These are phyloP conservation scores for Didymella segeticola DNA, from an alignment of 2,329 filamentous ascomycete species.

Conservation along the genomic window DNA sequence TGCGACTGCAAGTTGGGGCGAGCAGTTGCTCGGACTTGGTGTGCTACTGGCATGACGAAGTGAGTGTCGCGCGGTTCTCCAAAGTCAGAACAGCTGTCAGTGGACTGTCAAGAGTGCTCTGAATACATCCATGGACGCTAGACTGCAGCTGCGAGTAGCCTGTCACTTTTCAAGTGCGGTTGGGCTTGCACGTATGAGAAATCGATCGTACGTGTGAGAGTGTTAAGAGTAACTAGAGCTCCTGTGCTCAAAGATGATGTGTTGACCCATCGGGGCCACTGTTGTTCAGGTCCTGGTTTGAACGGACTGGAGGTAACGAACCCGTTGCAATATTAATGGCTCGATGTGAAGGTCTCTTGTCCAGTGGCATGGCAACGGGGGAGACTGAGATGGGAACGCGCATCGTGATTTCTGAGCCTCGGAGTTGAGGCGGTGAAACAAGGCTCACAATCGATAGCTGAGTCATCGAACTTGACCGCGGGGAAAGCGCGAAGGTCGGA, in stretches of 20 bases:
- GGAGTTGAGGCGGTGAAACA: slow-evolving; percentile 3
- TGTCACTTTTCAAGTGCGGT: too few species aligned
- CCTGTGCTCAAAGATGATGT: neutral
- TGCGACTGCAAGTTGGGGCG: neutral
- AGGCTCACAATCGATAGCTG: slow-evolving; percentile 7
- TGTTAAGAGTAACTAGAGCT: neutral
- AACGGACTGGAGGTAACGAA: neutral
- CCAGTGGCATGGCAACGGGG: neutral
- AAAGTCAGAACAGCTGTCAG: neutral
- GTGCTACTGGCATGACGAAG: neutral
- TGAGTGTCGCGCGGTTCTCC: too few species aligned
- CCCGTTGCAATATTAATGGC: neutral
- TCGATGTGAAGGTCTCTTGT: neutral
- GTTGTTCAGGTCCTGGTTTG: too few species aligned
- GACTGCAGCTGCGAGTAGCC: neutral
- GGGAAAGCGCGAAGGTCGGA: slow-evolving; percentile 18
- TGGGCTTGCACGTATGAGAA: too few species aligned
- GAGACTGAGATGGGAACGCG: neutral
- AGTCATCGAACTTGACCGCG: slow-evolving; percentile 10
- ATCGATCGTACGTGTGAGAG: too few species aligned
- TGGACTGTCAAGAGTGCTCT: neutral
- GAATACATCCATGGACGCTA: neutral
- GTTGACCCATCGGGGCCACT: too few species aligned
- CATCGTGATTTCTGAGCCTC: neutral
- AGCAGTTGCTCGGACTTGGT: neutral